Evolutionary conservation across 495 filamentous ascomycete species (phyloP).

Genomic region (Neohortaea acidophila): DNA sequence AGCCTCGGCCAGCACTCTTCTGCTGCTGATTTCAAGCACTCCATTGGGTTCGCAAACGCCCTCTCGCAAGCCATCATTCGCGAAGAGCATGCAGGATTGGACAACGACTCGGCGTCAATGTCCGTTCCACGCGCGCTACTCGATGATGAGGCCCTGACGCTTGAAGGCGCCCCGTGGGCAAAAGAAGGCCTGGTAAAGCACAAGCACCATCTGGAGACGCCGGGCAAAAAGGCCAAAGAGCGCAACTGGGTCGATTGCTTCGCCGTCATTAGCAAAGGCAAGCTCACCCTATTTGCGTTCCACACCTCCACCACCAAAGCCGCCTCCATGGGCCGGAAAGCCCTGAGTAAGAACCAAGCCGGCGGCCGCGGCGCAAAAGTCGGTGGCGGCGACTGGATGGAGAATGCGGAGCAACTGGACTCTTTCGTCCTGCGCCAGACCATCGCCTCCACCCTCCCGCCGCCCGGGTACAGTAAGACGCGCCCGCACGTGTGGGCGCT

Average conservation of each 20-base stretch:
- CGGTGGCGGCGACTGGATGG: constrained; percentile 92
- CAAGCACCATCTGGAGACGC: constrained; percentile 83
- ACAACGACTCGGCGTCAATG: constrained; percentile 26
- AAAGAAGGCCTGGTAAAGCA: constrained; percentile 94
- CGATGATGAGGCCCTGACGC: constrained; percentile 80
- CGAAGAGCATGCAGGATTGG: constrained; percentile 53
- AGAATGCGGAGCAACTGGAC: constrained; percentile 76
- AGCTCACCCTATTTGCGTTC: constrained; percentile 90
- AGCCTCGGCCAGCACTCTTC: constrained; percentile 38
- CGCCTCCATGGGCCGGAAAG: constrained; percentile 57
- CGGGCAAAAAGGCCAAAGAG: constrained; percentile 83
- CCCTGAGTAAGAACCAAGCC: constrained; percentile 30
- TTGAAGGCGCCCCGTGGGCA: constrained; percentile 87
- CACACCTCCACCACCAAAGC: constrained; percentile 36
- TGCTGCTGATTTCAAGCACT: constrained; percentile 83
- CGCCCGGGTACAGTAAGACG: constrained; percentile 81
- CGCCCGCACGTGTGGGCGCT: constrained; percentile 90
- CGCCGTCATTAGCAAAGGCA: constrained; percentile 95
- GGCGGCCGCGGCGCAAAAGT: constrained; percentile 47
- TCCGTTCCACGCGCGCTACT: constrained; percentile 39
- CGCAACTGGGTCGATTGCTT: constrained; percentile 90
- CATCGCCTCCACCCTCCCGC: constrained; percentile 75
- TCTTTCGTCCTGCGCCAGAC: constrained; percentile 83
- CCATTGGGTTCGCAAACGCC: constrained; percentile 94
- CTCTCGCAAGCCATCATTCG: constrained; percentile 88